phyloP scores from a whole-genome alignment of 2,329 filamentous ascomycete genomes.

The Thelonectria blattea region DNA sequence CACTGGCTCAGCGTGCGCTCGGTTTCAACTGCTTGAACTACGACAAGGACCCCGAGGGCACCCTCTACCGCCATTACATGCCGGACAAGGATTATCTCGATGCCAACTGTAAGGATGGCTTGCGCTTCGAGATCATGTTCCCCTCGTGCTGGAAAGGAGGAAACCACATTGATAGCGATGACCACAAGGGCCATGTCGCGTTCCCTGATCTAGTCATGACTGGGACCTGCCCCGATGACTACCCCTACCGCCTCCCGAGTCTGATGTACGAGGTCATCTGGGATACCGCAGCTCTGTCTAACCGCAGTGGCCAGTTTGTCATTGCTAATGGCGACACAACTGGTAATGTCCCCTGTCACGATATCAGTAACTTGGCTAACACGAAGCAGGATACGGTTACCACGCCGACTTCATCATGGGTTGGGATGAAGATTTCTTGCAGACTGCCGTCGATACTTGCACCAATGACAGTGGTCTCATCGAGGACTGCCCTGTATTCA shows the following conservation, averaged over 20 bases:
- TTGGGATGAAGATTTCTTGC: slow-evolving; percentile 77
- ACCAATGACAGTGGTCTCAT: slow-evolving; percentile 73
- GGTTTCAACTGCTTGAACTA: slow-evolving; percentile 98
- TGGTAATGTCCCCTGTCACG: slow-evolving; percentile 52
- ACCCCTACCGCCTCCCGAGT: slow-evolving; percentile 70
- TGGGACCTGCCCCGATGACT: slow-evolving; percentile 75
- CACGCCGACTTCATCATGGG: slow-evolving; percentile 76
- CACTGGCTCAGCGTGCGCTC: slow-evolving; percentile 78
- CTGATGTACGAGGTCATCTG: slow-evolving; percentile 89
- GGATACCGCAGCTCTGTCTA: slow-evolving; percentile 70
- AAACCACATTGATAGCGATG: slow-evolving; percentile 59
- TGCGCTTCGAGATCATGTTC: slow-evolving; percentile 86
- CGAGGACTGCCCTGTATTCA: slow-evolving; percentile 77
- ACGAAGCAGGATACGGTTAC: slow-evolving; percentile 69
- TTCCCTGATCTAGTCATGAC: slow-evolving; percentile 80
- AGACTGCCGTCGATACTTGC: slow-evolving; percentile 78
- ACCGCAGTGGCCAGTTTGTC: slow-evolving; percentile 71
- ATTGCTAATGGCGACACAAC: slow-evolving; percentile 79
- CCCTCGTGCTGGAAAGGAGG: slow-evolving; percentile 88
- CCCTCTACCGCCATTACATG: slow-evolving; percentile 81
- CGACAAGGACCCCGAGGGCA: slow-evolving; percentile 65
- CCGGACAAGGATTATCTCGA: slow-evolving; percentile 83
- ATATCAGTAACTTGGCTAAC: background rate
- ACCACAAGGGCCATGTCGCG: slow-evolving; percentile 72
- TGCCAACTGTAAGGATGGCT: slow-evolving; percentile 78